Conservation (phyloP, 108 stramenopile species). For the Cyclostephanos tholiformis region DNA sequence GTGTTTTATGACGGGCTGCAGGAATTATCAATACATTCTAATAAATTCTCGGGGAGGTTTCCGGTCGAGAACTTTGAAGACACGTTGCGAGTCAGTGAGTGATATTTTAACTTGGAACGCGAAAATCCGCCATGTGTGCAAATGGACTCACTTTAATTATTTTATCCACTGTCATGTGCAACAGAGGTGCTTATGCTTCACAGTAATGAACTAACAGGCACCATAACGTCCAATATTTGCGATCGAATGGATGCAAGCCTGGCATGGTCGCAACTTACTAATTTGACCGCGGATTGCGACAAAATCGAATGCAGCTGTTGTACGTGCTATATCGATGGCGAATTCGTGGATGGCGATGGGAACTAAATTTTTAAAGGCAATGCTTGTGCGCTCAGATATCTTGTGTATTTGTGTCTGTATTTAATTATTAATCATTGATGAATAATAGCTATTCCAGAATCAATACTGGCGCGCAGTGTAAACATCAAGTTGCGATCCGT, state of each 20-base stretch:
- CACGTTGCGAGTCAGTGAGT: slow-evolving; percentile 24
- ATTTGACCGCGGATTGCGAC: slow-evolving; percentile 26
- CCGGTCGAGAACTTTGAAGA: slow-evolving; percentile 35
- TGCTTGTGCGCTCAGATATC: not conserved
- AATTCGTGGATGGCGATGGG: not conserved
- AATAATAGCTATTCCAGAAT: no score
- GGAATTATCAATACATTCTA: slow-evolving; percentile 25
- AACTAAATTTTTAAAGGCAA: not conserved
- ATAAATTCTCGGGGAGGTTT: slow-evolving; percentile 31
- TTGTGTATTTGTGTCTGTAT: not conserved
- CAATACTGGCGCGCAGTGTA: no score
- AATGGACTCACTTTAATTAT: not conserved
- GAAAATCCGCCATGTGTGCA: not conserved
- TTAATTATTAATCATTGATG: no score
- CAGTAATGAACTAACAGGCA: slow-evolving; percentile 22
- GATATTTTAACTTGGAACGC: not conserved
- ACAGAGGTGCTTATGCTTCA: slow-evolving; percentile 27
- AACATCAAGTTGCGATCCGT: slow-evolving; percentile 59
- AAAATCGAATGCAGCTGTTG: slow-evolving; percentile 27
- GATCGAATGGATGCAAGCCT: slow-evolving; percentile 20
- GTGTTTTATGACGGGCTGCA: slow-evolving; percentile 19
- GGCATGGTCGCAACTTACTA: slow-evolving; percentile 9
- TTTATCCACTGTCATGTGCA: not conserved
- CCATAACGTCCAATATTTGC: slow-evolving; percentile 26
- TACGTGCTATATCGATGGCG: slow-evolving; percentile 13